A percentile compares a stretch with the other conserved stretches of the same genome.
phyloP scores from a whole-genome alignment of 352 stramenopile species.

The Saprolegnia parasitica region DNA sequence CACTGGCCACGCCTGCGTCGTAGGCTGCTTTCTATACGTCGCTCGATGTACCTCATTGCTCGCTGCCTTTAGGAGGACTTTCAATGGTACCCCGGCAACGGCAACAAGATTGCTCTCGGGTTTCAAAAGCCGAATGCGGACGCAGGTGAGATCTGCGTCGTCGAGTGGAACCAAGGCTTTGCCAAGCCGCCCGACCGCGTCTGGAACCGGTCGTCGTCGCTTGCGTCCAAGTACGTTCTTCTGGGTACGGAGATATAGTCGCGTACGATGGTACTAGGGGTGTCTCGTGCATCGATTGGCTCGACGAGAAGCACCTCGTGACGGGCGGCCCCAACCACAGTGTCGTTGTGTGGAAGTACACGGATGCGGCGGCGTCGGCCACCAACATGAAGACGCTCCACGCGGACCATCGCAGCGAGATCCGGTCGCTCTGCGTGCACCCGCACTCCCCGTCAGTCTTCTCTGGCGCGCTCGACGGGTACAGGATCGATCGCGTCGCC shows the following conservation, averaged over 20 bases:
- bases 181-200: neutral
- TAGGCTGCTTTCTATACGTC: conserved; percentile 34
- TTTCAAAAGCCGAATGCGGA: conserved; percentile 63
- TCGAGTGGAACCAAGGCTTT: conserved; percentile 29
- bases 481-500: neutral
- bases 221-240: conserved; percentile 22
- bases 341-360: conserved; percentile 72
- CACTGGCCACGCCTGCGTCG: conserved; percentile 35
- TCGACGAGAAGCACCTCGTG: conserved; percentile 36
- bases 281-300: conserved; percentile 17
- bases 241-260: no score
- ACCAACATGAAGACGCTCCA: conserved; percentile 45
- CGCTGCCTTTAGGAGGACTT: neutral
- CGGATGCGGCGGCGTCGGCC: conserved; percentile 32
- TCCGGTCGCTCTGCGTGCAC: conserved; percentile 71
- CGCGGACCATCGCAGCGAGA: conserved; percentile 68
- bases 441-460: conserved; percentile 60
- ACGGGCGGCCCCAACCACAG: conserved; percentile 67
- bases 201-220: conserved; percentile 13
- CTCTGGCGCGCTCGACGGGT: conserved; percentile 66
- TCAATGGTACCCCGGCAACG: neutral
- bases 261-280: no score
- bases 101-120: conserved; percentile 56
- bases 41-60: neutral
- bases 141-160: conserved; percentile 71